A percentile compares a stretch with the other conserved stretches of the same genome.
These are phyloP conservation scores for Botrytis galanthina DNA, from an alignment of 2,329 filamentous ascomycete genomes.

Conservation along the genomic window DNA sequence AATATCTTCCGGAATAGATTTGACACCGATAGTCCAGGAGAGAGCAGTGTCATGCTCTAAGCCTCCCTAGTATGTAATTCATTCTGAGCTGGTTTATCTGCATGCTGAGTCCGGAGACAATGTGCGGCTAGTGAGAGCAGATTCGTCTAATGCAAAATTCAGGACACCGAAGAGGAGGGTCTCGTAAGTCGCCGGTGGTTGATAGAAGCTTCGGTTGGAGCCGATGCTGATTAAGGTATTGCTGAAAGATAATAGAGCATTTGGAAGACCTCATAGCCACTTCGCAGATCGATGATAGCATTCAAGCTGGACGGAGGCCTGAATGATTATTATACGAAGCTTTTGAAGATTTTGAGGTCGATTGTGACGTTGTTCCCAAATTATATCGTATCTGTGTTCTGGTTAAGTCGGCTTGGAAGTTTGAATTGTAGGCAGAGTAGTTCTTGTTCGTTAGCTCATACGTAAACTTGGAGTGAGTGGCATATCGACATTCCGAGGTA, in stretches of 20 bases:
- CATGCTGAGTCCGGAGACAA: neutral
- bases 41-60: neutral
- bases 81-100: too few species aligned
- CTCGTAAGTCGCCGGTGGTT: neutral
- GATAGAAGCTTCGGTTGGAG: neutral
- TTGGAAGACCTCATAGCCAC: too few species aligned
- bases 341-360: neutral
- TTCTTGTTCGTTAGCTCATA: neutral
- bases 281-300: neutral
- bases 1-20: neutral
- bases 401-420: neutral
- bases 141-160: neutral
- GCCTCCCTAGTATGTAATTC: neutral
- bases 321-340: neutral
- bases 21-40: neutral
- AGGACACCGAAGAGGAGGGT: neutral
- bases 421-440: neutral
- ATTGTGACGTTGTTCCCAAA: too few species aligned
- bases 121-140: too few species aligned
- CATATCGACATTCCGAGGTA: neutral
- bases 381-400: neutral
- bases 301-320: accelerated
- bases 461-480: neutral
- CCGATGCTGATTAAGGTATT: neutral
- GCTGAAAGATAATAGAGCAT: neutral